These are phyloP conservation scores for Medicago ruthenica DNA, from an alignment of 306 rosid genomes.

Conservation along the genomic window DNA sequence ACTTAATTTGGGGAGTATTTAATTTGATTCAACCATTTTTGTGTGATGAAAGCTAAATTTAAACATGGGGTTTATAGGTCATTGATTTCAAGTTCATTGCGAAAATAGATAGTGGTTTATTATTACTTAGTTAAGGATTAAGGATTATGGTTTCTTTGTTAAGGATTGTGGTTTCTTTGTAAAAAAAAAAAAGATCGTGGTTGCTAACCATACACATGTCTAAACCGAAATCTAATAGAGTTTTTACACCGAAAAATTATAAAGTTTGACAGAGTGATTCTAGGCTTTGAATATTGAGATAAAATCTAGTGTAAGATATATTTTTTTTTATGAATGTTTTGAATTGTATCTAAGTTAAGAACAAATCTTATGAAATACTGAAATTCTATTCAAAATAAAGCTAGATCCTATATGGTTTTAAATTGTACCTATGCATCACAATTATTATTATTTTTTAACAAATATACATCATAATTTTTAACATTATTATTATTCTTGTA, in stretches of 20 bases:
- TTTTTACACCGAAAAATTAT: too few relatives aligned
- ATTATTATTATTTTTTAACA: too few relatives aligned
- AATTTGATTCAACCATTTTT: conserved; percentile 19
- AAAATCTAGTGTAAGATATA: neutral
- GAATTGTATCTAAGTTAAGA: too few relatives aligned
- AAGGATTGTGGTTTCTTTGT: too few relatives aligned
- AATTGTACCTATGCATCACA: too few relatives aligned
- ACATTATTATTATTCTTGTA: too few relatives aligned
- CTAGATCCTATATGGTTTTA: too few relatives aligned
- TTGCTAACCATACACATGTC: conserved; percentile 7
- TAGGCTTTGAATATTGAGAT: neutral
- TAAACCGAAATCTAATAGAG: neutral
- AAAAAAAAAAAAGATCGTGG: too few relatives aligned
- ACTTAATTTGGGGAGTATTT: neutral
- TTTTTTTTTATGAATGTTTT: neutral
- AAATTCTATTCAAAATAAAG: too few relatives aligned
- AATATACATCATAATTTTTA: too few relatives aligned
- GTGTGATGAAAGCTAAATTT: neutral
- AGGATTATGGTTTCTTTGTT: too few relatives aligned
- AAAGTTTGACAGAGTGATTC: neutral
- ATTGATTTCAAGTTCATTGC: neutral
- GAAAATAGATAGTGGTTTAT: neutral
- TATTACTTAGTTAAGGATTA: neutral
- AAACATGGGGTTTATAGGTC: conserved; percentile 4
- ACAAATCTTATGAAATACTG: too few relatives aligned